phyloP scores from a whole-genome alignment of 1,284 basidiomycete species.

The Cryptococcus sp. region DNA sequence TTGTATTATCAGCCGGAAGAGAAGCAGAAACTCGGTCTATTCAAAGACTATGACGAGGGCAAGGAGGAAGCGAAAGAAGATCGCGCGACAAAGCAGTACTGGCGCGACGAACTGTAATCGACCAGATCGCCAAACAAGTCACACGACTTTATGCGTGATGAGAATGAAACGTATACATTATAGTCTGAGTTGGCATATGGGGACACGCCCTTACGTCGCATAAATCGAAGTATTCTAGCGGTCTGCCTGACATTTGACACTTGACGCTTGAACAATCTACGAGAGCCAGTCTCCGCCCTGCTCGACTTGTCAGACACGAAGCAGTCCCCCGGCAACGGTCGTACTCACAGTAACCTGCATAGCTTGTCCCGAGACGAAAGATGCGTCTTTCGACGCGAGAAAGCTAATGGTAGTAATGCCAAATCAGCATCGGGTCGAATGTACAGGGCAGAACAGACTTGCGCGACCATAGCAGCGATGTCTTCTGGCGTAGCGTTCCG shows the following conservation, averaged over 20 bases:
- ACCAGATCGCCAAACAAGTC: background rate
- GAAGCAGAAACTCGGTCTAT: slow-evolving; percentile 43
- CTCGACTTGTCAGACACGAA: background rate
- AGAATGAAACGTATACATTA: background rate
- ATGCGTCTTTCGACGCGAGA: slow-evolving; percentile 21
- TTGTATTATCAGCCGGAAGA: slow-evolving; percentile 32
- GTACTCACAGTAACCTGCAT: slow-evolving; percentile 20
- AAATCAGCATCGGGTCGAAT: background rate
- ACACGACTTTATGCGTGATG: background rate
- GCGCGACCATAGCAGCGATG: slow-evolving; percentile 18
- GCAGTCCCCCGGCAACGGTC: no score
- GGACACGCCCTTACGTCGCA: no score
- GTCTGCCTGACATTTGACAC: no score
- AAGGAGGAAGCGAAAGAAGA: slow-evolving; percentile 29
- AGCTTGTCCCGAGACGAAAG: slow-evolving; percentile 20
- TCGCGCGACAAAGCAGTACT: slow-evolving; percentile 20
- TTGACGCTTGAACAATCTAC: background rate
- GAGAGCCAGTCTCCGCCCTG: slow-evolving; percentile 16
- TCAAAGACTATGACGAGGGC: slow-evolving; percentile 37
- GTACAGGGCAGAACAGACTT: background rate
- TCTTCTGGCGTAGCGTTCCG: slow-evolving; percentile 17
- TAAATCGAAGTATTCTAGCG: background rate
- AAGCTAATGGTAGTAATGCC: slow-evolving; percentile 9
- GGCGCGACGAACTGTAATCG: slow-evolving; percentile 36
- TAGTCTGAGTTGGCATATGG: no score